Base-by-base conservation (phyloP, 2,329 filamentous ascomycete species). In the Catunica adiposa region DNA sequence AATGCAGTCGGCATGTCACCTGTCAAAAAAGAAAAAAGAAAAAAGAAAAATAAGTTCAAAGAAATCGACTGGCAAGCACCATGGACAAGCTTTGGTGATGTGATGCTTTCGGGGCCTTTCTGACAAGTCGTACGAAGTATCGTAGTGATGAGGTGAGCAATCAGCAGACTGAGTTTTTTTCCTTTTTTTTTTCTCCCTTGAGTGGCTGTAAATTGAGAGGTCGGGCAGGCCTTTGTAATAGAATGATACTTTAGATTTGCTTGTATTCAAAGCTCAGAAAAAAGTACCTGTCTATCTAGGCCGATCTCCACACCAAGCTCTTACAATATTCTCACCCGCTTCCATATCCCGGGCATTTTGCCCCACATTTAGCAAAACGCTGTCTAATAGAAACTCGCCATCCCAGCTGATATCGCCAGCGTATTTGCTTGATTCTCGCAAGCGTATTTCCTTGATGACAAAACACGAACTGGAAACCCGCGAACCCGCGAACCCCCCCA, bases 71-170 rank as follows among this genome's bases (percentile, higher is more conserved):
- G n/a, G n/a, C n/a, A n/a, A n/a, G n/a, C n/a, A n/a, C n/a, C n/a
- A 15, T 42, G 5, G 38, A n/a, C n/a, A 23, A 22, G 31, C 15
- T n/a, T 52, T 2, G 50, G 22, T 52, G 50, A 52, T 26, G 31
- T 52, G 29, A 52, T 52, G 3, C 11, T 22, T 34, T 5, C 5
- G 29, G 31, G 9, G 26, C 11, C 38, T 22, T 15, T 34, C 34
- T 52, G 17, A 22, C 7, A 52, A 51, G 4, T 52, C 50, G 50
- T 52, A 52, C 50, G 50, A 48, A 48, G 40, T n/a, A 15, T 14
- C 22, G 3, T 29, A 25, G 22, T 25, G 25, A 37, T 52, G 31
- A 52, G 31, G 50, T 52, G 50, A 52, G 50, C 25, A 52, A 34
- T 52, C n/a, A 23, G 50, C 9, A 52, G 31, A 52, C 34, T 15